Evolutionary conservation across 441 rosid species (phyloP), one percentile per base, ranked within the genome.

Genomic region (Populus tomentosa): DNA sequence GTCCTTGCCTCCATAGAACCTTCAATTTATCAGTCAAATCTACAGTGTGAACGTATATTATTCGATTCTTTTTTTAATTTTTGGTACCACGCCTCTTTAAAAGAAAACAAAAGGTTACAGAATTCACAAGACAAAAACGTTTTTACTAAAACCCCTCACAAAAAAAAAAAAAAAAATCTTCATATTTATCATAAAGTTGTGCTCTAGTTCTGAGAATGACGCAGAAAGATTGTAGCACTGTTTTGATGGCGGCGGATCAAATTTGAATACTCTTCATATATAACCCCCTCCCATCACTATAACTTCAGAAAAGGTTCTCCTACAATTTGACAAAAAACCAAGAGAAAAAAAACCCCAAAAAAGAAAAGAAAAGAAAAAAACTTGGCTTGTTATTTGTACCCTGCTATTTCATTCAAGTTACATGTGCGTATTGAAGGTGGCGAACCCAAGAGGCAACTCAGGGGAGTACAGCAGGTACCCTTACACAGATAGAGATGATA

Each of bases 341-440:
- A n/a, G 18, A 21, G 13, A 59, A 24, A 2, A 2, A 18, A 76
- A 9, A 2, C 30, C 53, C 14, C 6, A 21, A 63, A 23, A 7
- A 9, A 18, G 1, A 13, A 24, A 26, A 20, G 3, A 10, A 62
- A 61, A 26, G 28, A 63, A 5, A 62, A 61, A 26, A 35, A 53
- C 16, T 10, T 23, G 46, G 18, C 61, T 50, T 38, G 23, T 23
- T 36, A 26, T 10, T 63, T 23, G 14, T 4, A 20, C 1, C 38
- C 7, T 18, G 30, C 38, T 2, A 0, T 66, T 38, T 65, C 64
- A 16, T 46, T 36, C 46, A n/a, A 71, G 24, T 70, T 78, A 11
- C 77, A 84, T 82, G 88, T 89, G 80, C 75, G 75, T 81, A 10
- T 70, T 61, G 35, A 82, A 78, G 86, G 89, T 90, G 92, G 92